Conservation (phyloP, 192 early-diverging fungal genomes). For the Gonapodya sp. region DNA sequence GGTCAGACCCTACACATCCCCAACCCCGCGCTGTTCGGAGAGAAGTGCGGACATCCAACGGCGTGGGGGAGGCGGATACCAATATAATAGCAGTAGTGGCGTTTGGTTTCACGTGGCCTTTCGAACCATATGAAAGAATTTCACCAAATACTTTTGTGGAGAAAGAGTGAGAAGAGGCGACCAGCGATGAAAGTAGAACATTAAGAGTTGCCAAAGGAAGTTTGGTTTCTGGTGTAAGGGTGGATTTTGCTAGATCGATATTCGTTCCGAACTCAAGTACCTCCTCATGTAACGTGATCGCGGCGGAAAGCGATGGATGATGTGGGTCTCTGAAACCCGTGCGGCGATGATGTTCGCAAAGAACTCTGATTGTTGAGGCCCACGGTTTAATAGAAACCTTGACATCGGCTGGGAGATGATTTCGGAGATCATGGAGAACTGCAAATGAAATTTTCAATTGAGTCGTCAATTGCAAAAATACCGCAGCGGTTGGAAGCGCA, state of each 20-base stretch:
- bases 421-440: not conserved
- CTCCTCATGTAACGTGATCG: not conserved
- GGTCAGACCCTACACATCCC: not conserved
- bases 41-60: not conserved
- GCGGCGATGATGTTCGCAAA: not conserved
- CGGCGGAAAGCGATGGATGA: not conserved
- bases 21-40: not conserved
- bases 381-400: not conserved
- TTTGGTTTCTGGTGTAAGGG: not conserved
- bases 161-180: not conserved
- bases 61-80: not conserved
- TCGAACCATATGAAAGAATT: not conserved
- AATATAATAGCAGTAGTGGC: not conserved
- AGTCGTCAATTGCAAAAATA: not conserved
- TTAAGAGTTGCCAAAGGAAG: not conserved
- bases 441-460: not conserved
- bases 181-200: not conserved
- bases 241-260: not conserved
- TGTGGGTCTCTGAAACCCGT: not conserved
- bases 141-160: not conserved
- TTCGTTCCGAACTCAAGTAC: not conserved
- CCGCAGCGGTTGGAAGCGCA: not conserved
- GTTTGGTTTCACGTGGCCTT: not conserved
- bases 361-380: not conserved
- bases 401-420: not conserved